phyloP scores from a whole-genome alignment of 306 rosid genomes.

The Rosa persica region DNA sequence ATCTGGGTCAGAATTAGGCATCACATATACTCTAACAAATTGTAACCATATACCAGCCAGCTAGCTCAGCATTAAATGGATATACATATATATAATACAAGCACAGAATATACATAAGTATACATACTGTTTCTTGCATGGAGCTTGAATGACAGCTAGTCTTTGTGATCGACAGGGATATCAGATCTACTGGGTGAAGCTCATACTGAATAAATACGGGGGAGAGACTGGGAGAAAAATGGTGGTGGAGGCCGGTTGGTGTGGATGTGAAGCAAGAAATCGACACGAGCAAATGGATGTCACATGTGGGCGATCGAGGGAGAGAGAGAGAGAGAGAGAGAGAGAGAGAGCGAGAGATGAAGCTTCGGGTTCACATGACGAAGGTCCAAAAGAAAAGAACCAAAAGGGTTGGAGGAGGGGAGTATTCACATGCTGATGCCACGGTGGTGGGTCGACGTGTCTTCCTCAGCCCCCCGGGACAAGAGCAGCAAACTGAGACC shows the following conservation, averaged over 20 bases:
- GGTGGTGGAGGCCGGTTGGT: background rate
- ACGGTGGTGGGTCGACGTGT: slow-evolving; percentile 21
- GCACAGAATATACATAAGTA: background rate
- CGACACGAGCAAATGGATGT: slow-evolving; percentile 17
- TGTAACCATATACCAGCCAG: background rate
- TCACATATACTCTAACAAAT: background rate
- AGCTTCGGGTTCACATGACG: slow-evolving; percentile 36
- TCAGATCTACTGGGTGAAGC: slow-evolving; percentile 5
- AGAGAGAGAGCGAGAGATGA: background rate
- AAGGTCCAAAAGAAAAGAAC: slow-evolving; percentile 14
- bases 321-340: background rate
- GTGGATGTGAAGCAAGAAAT: slow-evolving; percentile 19
- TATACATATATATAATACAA: background rate
- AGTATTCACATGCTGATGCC: slow-evolving; percentile 39
- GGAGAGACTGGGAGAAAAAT: background rate
- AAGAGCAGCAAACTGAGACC: background rate
- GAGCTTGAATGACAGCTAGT: slow-evolving; percentile 26
- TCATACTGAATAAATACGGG: background rate
- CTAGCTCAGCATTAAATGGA: background rate
- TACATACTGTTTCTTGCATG: background rate
- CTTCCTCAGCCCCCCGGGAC: background rate
- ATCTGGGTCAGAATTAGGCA: background rate
- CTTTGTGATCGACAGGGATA: slow-evolving; percentile 18
- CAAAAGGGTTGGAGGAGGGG: slow-evolving; percentile 6
- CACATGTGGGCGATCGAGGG: background rate